These are phyloP conservation scores for Crepidotus variabilis DNA, from an alignment of 768 basidiomycete genomes.

Conservation along the genomic window DNA sequence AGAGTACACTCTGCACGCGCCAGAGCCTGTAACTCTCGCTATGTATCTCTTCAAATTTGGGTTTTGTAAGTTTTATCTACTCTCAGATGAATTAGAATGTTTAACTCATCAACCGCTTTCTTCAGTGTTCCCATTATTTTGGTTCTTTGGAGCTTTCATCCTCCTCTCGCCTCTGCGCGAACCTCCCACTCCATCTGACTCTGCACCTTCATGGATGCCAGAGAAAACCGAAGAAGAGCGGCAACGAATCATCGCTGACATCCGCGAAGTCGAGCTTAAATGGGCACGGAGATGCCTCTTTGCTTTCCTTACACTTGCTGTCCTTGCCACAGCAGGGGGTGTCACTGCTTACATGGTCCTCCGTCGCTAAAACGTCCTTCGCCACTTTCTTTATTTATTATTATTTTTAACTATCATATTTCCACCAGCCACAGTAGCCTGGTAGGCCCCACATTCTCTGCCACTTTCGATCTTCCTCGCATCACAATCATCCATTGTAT, in stretches of 20 bases:
- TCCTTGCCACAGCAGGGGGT: slow-evolving; percentile 27
- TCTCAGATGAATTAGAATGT: not conserved
- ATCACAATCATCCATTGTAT: too few species aligned
- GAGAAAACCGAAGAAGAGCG: slow-evolving; percentile 50
- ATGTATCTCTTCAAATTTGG: slow-evolving; percentile 62
- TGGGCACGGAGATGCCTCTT: slow-evolving; percentile 53
- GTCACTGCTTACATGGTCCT: slow-evolving; percentile 26
- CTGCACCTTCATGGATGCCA: slow-evolving; percentile 44
- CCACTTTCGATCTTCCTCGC: too few species aligned
- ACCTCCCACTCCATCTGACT: slow-evolving; percentile 24
- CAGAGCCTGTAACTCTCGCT: slow-evolving; percentile 53
- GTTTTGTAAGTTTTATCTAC: slow-evolving; percentile 42
- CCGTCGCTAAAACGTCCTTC: not conserved
- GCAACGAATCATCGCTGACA: slow-evolving; percentile 35
- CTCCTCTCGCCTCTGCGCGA: slow-evolving; percentile 50
- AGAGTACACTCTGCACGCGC: slow-evolving; percentile 31
- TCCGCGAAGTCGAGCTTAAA: slow-evolving; percentile 45
- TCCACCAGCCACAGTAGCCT: too few species aligned
- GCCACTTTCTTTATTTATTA: too few species aligned
- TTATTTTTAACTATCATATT: too few species aligned
- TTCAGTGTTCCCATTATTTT: slow-evolving; percentile 59
- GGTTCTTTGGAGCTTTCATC: slow-evolving; percentile 56
- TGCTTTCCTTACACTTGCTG: slow-evolving; percentile 45
- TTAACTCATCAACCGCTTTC: not conserved
- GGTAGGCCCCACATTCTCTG: too few species aligned